These are phyloP conservation scores for Gillenia trifoliata DNA, from an alignment of 306 rosid genomes.

Conservation along the genomic window DNA sequence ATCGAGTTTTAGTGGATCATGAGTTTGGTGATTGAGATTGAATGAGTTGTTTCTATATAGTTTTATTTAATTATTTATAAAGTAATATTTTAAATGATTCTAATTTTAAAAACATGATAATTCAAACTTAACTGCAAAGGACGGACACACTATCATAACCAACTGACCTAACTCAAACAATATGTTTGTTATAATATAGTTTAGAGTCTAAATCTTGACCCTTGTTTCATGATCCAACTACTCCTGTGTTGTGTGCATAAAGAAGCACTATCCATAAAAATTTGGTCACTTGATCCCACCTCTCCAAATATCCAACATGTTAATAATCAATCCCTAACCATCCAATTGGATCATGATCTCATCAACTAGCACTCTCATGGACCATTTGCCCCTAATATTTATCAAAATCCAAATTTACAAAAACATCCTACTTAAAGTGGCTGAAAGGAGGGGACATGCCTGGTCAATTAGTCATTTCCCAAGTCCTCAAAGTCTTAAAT, in stretches of 20 bases:
- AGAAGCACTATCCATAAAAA: neutral
- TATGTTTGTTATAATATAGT: neutral
- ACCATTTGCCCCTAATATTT: slow-evolving; percentile 14
- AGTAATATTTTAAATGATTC: too few relatives aligned
- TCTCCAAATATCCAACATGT: slow-evolving; percentile 4
- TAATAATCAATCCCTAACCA: slow-evolving; percentile 19
- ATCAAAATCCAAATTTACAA: slow-evolving; percentile 8
- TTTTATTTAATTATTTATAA: too few relatives aligned
- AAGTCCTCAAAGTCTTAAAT: slow-evolving; percentile 8
- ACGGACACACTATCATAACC: too few relatives aligned
- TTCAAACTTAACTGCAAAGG: neutral
- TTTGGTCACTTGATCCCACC: slow-evolving; percentile 11
- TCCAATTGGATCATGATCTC: slow-evolving; percentile 14
- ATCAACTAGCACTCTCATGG: slow-evolving; percentile 13
- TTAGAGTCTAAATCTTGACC: neutral
- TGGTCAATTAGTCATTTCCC: slow-evolving; percentile 8
- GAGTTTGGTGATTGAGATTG: neutral
- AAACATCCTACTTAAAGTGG: neutral
- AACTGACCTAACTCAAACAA: neutral
- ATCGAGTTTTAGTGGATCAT: neutral
- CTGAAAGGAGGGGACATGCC: slow-evolving; percentile 1
- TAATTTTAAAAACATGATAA: too few relatives aligned
- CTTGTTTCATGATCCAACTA: neutral
- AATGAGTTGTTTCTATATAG: neutral
- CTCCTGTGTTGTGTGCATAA: neutral